Percentiles rank a stretch among this genome's conserved stretches.
Conservation (phyloP, 495 filamentous ascomycete species). For the Aspergillus campestris region DNA sequence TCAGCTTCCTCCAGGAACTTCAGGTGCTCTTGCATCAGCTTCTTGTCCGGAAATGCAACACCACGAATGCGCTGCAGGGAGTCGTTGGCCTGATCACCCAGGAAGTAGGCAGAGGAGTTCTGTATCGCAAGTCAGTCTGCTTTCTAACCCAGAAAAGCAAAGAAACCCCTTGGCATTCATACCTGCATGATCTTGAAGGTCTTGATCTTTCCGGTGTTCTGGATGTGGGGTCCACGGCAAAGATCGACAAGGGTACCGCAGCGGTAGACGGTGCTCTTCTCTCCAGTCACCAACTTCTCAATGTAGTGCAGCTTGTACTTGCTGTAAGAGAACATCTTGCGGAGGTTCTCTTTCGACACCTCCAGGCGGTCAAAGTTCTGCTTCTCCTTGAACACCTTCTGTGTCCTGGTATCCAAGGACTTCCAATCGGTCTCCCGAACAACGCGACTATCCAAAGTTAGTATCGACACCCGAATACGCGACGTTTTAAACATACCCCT, state of each 20-base stretch:
- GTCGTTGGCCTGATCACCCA: constrained; percentile 87
- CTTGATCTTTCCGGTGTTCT: constrained; percentile 87
- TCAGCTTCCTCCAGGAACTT: constrained; percentile 93
- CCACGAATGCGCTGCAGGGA: constrained; percentile 93
- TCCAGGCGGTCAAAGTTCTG: constrained; percentile 88
- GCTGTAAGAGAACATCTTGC: constrained; percentile 95
- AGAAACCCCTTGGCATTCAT: constrained; percentile 2
- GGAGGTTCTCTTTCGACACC: constrained; percentile 78
- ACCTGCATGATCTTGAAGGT: constrained; percentile 85
- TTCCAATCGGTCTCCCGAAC: constrained; percentile 71
- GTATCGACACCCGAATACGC: constrained; percentile 5
- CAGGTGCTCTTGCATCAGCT: constrained; percentile 79
- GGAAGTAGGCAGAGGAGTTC: constrained; percentile 95
- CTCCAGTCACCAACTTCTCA: constrained; percentile 84
- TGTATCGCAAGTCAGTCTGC: constrained; percentile 30
- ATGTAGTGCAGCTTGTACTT: constrained; percentile 96
- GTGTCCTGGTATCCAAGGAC: constrained; percentile 65
- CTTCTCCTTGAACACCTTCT: constrained; percentile 86
- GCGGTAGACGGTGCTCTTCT: constrained; percentile 87
- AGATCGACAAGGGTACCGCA: constrained; percentile 75
- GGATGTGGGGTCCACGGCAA: constrained; percentile 77
- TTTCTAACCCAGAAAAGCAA: neutral
- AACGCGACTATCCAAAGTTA: constrained; percentile 36
- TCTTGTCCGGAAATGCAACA: constrained; percentile 96
- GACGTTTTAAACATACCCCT: constrained; percentile 33